Conservation (phyloP, 345 rosid species). For the Orychophragmus violaceus region DNA sequence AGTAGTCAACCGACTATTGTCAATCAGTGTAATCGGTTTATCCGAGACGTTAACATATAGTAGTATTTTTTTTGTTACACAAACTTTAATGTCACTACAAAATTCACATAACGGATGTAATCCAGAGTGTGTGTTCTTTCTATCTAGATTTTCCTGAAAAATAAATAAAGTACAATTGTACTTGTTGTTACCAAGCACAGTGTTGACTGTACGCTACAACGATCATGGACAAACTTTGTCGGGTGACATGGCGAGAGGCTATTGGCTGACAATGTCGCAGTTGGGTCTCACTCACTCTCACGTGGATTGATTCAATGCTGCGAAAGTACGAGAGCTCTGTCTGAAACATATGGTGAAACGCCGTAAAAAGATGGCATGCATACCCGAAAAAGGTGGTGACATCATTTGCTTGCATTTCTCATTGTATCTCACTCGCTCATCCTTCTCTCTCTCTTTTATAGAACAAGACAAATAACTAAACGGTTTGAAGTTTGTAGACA, state of each 20-base stretch:
- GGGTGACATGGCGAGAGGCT: not conserved
- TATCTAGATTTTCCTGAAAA: not conserved
- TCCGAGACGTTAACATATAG: not conserved
- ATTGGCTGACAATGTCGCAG: not conserved
- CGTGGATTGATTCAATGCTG: constrained; percentile 14
- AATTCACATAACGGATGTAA: not conserved
- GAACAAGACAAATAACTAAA: not conserved
- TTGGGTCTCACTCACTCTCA: not conserved
- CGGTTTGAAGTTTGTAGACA: not conserved
- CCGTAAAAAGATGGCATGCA: constrained; percentile 27
- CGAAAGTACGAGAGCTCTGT: not conserved
- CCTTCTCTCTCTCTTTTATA: not conserved
- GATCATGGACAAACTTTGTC: not conserved
- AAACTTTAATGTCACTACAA: not conserved
- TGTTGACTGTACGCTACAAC: constrained; percentile 8
- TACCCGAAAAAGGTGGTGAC: constrained; percentile 7
- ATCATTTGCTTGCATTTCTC: not conserved
- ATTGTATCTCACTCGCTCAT: not conserved
- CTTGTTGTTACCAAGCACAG: not conserved
- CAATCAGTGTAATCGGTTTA: not conserved
- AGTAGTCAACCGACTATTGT: no score
- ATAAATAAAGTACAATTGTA: not conserved
- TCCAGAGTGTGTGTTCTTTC: not conserved
- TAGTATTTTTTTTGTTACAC: not conserved
- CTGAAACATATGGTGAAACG: constrained; percentile 11